Evolutionary conservation across 2,329 filamentous ascomycete species (phyloP).

Genomic region (Calonectria naviculata): DNA sequence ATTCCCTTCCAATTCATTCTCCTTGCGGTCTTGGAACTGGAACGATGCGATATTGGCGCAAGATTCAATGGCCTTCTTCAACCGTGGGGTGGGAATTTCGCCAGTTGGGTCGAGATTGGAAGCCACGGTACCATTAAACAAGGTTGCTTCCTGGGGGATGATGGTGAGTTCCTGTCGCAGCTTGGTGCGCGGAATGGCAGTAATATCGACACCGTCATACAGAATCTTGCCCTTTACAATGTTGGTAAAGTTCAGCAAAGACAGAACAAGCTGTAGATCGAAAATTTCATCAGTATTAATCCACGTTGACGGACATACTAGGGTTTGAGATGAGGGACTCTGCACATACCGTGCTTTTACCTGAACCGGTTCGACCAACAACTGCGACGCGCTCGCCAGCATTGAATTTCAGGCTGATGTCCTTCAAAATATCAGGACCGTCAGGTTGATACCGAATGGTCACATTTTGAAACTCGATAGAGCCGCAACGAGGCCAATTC

Average conservation of each 20-base stretch:
- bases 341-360: conserved; percentile 78
- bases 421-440: conserved; percentile 59
- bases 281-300: neutral
- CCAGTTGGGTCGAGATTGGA: conserved; percentile 74
- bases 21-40: conserved; percentile 46
- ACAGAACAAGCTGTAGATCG: conserved; percentile 56
- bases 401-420: conserved; percentile 61
- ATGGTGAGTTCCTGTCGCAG: conserved; percentile 66
- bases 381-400: conserved; percentile 83
- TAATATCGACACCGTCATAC: conserved; percentile 67
- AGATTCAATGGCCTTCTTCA: conserved; percentile 69
- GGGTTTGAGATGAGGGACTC: neutral
- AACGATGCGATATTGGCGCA: conserved; percentile 71
- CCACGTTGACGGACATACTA: too few species aligned
- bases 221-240: conserved; percentile 62
- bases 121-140: conserved; percentile 63
- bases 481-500: conserved; percentile 56
- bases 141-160: conserved; percentile 68
- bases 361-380: conserved; percentile 84
- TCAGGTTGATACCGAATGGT: conserved; percentile 59
- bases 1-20: conserved; percentile 11
- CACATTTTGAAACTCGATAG: conserved; percentile 61
- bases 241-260: conserved; percentile 65
- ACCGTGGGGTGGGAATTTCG: conserved; percentile 61
- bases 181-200: conserved; percentile 57